A percentile compares a stretch with the other conserved stretches of the same genome.
Evolutionary conservation across 208 protist species (phyloP).

Genomic region (Leishmania tropica): DNA sequence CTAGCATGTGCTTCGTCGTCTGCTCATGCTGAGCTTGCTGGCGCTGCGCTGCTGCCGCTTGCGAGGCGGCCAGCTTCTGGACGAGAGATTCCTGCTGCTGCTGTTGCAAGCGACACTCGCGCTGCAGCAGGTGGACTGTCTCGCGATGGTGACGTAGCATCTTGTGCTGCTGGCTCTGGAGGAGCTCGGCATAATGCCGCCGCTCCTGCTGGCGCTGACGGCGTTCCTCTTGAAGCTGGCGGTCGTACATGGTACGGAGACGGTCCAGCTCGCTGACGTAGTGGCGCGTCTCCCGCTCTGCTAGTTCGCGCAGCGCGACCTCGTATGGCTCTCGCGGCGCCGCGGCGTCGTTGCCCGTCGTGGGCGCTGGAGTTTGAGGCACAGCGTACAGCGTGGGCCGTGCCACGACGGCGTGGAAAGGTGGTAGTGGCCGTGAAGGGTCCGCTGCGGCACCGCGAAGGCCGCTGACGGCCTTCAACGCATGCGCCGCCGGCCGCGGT

Average conservation of each 20-base stretch:
- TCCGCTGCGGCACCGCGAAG: constrained; percentile 29
- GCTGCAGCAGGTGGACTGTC: constrained; percentile 43
- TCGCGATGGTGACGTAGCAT: constrained; percentile 53
- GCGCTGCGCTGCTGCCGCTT: constrained; percentile 31
- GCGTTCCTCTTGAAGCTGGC: constrained; percentile 48
- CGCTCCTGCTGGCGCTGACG: constrained; percentile 54
- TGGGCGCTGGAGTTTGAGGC: background rate
- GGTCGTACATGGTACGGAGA: constrained; percentile 38
- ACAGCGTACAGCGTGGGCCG: background rate
- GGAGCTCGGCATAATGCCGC: constrained; percentile 54
- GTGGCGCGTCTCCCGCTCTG: constrained; percentile 44
- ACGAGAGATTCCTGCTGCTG: constrained; percentile 51
- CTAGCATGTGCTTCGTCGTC: constrained; percentile 36
- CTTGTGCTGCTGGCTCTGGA: constrained; percentile 47
- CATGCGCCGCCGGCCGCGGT: constrained; percentile 20
- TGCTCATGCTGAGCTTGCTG: constrained; percentile 31
- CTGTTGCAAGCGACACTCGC: constrained; percentile 46
- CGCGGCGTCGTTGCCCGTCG: background rate
- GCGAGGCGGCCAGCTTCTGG: constrained; percentile 40
- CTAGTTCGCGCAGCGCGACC: constrained; percentile 28
- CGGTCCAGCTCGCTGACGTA: constrained; percentile 60
- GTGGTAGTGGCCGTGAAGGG: constrained; percentile 32
- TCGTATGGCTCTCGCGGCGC: constrained; percentile 8
- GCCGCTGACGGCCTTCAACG: constrained; percentile 7
- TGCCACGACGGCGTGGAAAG: constrained; percentile 48